Base-by-base conservation (phyloP, 495 filamentous ascomycete genomes). In the Penicillium psychrofluorescens region DNA sequence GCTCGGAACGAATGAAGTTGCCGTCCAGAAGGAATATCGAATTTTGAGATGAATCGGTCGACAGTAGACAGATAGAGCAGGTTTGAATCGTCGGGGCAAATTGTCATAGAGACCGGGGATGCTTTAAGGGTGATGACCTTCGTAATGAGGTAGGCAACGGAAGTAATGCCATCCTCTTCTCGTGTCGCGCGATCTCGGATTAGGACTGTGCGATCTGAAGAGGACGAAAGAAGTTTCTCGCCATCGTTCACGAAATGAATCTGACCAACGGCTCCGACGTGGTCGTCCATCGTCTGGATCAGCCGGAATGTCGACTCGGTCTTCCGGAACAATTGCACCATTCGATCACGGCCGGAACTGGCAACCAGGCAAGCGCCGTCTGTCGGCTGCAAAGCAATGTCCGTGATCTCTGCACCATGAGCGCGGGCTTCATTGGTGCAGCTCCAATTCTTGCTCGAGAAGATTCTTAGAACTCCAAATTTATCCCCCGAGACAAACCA, bases 341-440 rank as follows among this genome's bases (percentile, higher is more conserved):
- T 95, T 36, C 92, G 84, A 66, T 98, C 92, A 50, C 91, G 78
- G 31, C 90, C 85, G 55, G 83, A 86, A 15, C 80, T 88, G 14
- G 85, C 88, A 36, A 97, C 70, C 38, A 95, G 61, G 42, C 54
- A 67, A 29, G 52, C 51, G 7, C 61, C 55, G 1, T 48, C 30
- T 8, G 48, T 50, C 9, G 71, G 60, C 35, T 66, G 69, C 2
- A 90, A 68, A 7, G 80, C 78, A 40, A 97, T 84, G 51, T 87
- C 86, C 29, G 86, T 87, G 46, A 95, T 86, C 50, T 97, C 90
- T 9, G 79, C 80, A 8, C 81, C 77, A 63, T 98, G 92, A 14
- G 90, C 94, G 54, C 91, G 91, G 35, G 83, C 79, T 57, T 82
- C 77, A 42, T 78, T 72, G 6, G 77, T 50, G 39, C 76, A 81